Conservation (phyloP, 805 yeast species). For the Metschnikowia kunwiensis region DNA sequence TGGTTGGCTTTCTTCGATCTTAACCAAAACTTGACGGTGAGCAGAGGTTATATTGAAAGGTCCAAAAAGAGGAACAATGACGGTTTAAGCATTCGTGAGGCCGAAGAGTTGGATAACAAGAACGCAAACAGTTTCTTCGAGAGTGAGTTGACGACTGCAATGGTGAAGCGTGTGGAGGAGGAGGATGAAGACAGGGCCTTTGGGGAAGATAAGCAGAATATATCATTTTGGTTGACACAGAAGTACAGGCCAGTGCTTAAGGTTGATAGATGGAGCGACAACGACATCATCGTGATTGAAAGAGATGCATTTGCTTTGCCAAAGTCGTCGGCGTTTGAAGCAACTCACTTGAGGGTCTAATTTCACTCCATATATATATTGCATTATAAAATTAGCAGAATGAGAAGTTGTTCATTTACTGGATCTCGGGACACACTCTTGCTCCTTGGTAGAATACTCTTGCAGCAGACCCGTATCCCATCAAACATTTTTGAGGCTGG, state of each 20-base stretch:
- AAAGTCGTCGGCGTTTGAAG: constrained; percentile 61
- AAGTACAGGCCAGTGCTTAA: constrained; percentile 71
- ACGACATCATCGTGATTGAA: constrained; percentile 72
- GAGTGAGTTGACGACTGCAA: constrained; percentile 11
- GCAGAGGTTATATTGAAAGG: constrained; percentile 22
- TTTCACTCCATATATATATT: too few relatives aligned
- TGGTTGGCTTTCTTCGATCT: constrained; percentile 80
- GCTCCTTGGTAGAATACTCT: constrained; percentile 68
- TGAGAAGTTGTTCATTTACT: neutral
- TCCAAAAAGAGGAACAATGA: constrained; percentile 43
- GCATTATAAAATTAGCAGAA: too few relatives aligned
- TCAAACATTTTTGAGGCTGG: constrained; percentile 48
- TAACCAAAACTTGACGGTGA: constrained; percentile 50
- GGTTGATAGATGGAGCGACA: constrained; percentile 51
- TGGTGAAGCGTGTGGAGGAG: constrained; percentile 21
- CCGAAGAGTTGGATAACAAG: constrained; percentile 21
- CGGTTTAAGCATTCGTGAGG: constrained; percentile 36
- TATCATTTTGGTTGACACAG: constrained; percentile 69
- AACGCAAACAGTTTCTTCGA: constrained; percentile 9
- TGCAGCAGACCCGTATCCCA: constrained; percentile 67
- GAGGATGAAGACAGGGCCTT: constrained; percentile 32
- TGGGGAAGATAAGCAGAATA: constrained; percentile 19
- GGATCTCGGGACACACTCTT: constrained; percentile 33
- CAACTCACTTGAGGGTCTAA: constrained; percentile 30
- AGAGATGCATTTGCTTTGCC: constrained; percentile 62